Evolutionary conservation across 352 stramenopile genomes (phyloP).

Genomic region (Phytopythium chamaehyphon): DNA sequence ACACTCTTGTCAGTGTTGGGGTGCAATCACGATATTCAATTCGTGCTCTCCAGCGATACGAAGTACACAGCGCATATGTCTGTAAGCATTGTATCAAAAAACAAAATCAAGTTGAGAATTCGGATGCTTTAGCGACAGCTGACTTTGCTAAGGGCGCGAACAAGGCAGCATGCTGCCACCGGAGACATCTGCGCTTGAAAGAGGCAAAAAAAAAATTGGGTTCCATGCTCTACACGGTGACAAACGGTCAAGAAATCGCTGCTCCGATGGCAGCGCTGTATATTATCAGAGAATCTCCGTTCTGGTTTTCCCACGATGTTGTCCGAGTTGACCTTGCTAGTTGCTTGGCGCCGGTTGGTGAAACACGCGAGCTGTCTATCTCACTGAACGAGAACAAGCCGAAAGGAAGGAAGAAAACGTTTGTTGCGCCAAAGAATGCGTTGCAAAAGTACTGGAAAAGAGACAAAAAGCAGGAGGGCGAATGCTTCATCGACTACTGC

Average conservation of each 20-base stretch:
- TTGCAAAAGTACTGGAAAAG: slow-evolving; percentile 14
- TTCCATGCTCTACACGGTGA: slow-evolving; percentile 11
- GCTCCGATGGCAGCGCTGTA: slow-evolving; percentile 10
- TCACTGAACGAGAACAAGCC: not conserved
- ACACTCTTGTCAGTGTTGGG: slow-evolving; percentile 12
- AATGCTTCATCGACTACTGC: slow-evolving; percentile 12
- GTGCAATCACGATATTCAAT: slow-evolving; percentile 24
- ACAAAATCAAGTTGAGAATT: slow-evolving; percentile 21
- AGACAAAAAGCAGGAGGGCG: not conserved
- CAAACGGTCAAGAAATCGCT: slow-evolving; percentile 10
- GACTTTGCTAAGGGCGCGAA: slow-evolving; percentile 11
- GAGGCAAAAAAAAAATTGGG: slow-evolving; percentile 9
- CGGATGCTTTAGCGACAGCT: slow-evolving; percentile 6
- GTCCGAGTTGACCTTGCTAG: slow-evolving; percentile 2
- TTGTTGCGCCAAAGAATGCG: not conserved
- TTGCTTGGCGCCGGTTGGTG: not conserved
- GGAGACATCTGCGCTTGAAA: slow-evolving; percentile 5
- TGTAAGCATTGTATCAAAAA: slow-evolving; percentile 26
- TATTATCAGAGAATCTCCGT: slow-evolving; percentile 5
- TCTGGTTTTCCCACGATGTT: slow-evolving; percentile 14
- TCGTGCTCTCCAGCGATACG: slow-evolving; percentile 7
- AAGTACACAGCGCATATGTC: slow-evolving; percentile 21
- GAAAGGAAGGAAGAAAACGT: not conserved
- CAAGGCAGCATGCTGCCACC: slow-evolving; percentile 4
- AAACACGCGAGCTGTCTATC: not conserved